phyloP scores from a whole-genome alignment of 2,329 filamentous ascomycete genomes.

The Myriosclerotinia curreyana region DNA sequence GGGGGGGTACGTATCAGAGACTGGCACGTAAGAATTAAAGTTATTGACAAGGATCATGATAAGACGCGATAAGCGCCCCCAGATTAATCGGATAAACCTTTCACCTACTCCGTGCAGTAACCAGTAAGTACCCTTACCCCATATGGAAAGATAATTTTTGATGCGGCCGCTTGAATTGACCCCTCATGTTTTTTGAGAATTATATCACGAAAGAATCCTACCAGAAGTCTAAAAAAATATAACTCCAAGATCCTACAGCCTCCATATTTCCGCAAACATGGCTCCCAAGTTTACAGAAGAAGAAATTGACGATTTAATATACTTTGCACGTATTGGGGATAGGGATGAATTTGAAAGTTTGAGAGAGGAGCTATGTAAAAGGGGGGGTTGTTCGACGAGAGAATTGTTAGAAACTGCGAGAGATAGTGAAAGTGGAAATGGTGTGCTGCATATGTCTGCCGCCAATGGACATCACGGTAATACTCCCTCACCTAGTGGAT shows the following conservation, averaged over 20 bases:
- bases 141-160: slow-evolving; percentile 7
- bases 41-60: background rate
- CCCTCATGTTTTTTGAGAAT: background rate
- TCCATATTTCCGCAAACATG: slow-evolving; percentile 24
- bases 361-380: slow-evolving; percentile 58
- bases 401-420: slow-evolving; percentile 67
- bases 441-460: slow-evolving; percentile 82
- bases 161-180: slow-evolving; percentile 9
- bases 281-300: slow-evolving; percentile 61
- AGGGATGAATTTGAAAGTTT: slow-evolving; percentile 60
- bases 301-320: slow-evolving; percentile 87
- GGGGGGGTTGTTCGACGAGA: slow-evolving; percentile 57
- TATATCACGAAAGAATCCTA: too few relatives aligned
- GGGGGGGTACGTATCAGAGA: slow-evolving; percentile 17
- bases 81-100: slow-evolving; percentile 11
- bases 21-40: slow-evolving; percentile 18
- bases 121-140: too few relatives aligned
- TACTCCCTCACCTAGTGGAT: slow-evolving; percentile 24
- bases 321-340: slow-evolving; percentile 78
- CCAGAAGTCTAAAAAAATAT: too few relatives aligned
- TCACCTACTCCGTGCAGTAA: too few relatives aligned
- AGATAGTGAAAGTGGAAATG: slow-evolving; percentile 74
- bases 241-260: background rate
- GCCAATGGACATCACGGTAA: slow-evolving; percentile 84
- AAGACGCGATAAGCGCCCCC: slow-evolving; percentile 17